Evolutionary conservation across 495 filamentous ascomycete species (phyloP), one percentile per base, ranked within the genome.

Genomic region (Penicillium silybi): DNA sequence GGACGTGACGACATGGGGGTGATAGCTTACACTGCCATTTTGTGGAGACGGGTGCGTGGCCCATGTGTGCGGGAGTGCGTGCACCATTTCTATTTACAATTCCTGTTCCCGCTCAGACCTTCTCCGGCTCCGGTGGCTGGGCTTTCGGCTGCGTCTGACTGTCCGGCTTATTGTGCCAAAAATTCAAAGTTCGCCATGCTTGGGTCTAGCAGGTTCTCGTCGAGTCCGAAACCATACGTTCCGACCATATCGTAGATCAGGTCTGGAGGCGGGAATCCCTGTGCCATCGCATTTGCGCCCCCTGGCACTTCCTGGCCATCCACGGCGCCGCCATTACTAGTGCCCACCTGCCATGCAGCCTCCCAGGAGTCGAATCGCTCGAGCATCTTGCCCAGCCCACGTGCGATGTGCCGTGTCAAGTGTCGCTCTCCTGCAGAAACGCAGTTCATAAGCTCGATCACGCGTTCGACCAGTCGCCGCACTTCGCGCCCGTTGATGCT

Each of bases 361-460:
- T 76, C 73, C 73, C 73, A 76, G 1, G 72, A 63, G 54, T 76
- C 70, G 41, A 75, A 76, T 0, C 72, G 72, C 46, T 74, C 73
- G 2, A 76, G 53, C 71, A 76, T 80, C 54, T 81, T 81, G 53
- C 78, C 71, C 32, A 80, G 57, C 0, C 78, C 78, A 15, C 69
- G 73, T 20, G 78, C 78, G 53, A 81, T 76, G 47, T 80, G 76
- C 35, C 75, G 67, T 7, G 79, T 79, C 39, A 81, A 66, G 53
- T 81, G 78, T 45, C 74, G 66, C 48, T 80, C 77, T 16, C 77
- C 77, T 6, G 75, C 76, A 26, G 68, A 73, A 39, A 78, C 75
- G 47, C 77, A 78, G 44, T 76, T 79, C 61, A 80, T 64, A 50
- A 80, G 58, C 39, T 74, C 68, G 37, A 80, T 80, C 11, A 80